phyloP scores from a whole-genome alignment of 192 early-diverging fungal genomes.

The Coemansia sp. region DNA sequence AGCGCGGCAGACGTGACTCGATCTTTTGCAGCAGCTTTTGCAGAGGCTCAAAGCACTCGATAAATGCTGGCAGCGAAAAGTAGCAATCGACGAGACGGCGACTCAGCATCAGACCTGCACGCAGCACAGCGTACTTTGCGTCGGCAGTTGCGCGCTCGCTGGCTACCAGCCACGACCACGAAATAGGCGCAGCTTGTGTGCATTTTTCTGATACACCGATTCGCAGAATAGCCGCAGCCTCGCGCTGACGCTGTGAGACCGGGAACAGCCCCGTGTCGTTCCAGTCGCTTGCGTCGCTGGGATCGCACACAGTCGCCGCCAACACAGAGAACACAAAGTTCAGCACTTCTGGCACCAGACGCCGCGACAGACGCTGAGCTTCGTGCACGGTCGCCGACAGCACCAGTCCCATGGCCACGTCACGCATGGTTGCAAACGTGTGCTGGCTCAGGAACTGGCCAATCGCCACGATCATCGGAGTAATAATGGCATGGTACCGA shows the following conservation, averaged over 20 bases:
- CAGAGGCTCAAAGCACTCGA: slow-evolving; percentile 60
- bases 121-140: slow-evolving; percentile 26
- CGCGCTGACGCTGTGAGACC: slow-evolving; percentile 32
- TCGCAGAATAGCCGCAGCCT: slow-evolving; percentile 15
- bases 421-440: slow-evolving; percentile 57
- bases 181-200: slow-evolving; percentile 9
- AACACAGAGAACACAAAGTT: slow-evolving; percentile 58
- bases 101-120: slow-evolving; percentile 15
- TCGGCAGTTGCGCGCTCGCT: slow-evolving; percentile 4
- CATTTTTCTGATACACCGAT: slow-evolving; percentile 13
- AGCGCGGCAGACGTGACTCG: slow-evolving; percentile 21
- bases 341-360: slow-evolving; percentile 71
- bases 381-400: slow-evolving; percentile 72
- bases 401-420: slow-evolving; percentile 72
- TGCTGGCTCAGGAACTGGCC: slow-evolving; percentile 72
- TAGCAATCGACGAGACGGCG: slow-evolving; percentile 52
- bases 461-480: slow-evolving; percentile 81
- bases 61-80: slow-evolving; percentile 61
- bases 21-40: slow-evolving; percentile 19
- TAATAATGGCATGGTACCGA: slow-evolving; percentile 80
- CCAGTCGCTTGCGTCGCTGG: slow-evolving; percentile 19
- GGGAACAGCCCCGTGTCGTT: slow-evolving; percentile 22
- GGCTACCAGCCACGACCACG: slow-evolving; percentile 34
- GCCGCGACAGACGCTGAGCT: slow-evolving; percentile 66
- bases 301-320: slow-evolving; percentile 28